Percentiles rank a stretch among this genome's conserved stretches.
These are phyloP conservation scores for Agastache rugosa DNA, from an alignment of 257 asterid species.

Conservation along the genomic window DNA sequence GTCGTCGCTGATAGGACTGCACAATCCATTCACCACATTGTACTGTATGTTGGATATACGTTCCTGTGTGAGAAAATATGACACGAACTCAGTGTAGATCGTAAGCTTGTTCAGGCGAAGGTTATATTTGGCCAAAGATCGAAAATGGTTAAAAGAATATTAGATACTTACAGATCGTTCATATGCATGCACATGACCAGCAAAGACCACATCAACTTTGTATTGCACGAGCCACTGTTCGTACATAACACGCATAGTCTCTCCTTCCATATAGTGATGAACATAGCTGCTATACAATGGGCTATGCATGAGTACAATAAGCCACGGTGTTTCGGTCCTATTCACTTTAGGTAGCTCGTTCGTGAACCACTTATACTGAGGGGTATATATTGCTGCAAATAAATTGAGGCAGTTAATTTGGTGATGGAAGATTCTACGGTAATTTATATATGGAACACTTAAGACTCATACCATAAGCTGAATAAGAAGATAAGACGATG, in stretches of 20 bases:
- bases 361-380: slow-evolving; percentile 77
- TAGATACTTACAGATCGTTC: slow-evolving; percentile 70
- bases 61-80: slow-evolving; percentile 40
- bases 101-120: not conserved
- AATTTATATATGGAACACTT: not conserved
- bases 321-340: slow-evolving; percentile 88
- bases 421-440: not conserved
- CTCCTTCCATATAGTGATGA: slow-evolving; percentile 92
- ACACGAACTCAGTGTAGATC: not conserved
- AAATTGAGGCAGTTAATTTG: not conserved
- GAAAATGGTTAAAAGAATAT: not conserved
- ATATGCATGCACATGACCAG: slow-evolving; percentile 96
- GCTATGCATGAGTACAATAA: slow-evolving; percentile 77
- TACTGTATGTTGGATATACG: slow-evolving; percentile 66
- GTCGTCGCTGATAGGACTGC: slow-evolving; percentile 52
- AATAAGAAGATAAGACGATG: slow-evolving; percentile 87
- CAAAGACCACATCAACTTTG: slow-evolving; percentile 86
- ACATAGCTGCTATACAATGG: slow-evolving; percentile 95
- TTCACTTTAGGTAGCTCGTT: slow-evolving; percentile 77
- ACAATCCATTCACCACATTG: slow-evolving; percentile 60
- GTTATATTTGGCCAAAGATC: not conserved
- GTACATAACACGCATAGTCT: slow-evolving; percentile 86
- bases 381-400: slow-evolving; percentile 74
- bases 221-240: slow-evolving; percentile 73
- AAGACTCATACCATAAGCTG: slow-evolving; percentile 71